Percentiles rank a stretch among this genome's conserved stretches.
These are phyloP conservation scores for Penicillium paxilli DNA, from an alignment of 495 filamentous ascomycete species.

Conservation along the genomic window DNA sequence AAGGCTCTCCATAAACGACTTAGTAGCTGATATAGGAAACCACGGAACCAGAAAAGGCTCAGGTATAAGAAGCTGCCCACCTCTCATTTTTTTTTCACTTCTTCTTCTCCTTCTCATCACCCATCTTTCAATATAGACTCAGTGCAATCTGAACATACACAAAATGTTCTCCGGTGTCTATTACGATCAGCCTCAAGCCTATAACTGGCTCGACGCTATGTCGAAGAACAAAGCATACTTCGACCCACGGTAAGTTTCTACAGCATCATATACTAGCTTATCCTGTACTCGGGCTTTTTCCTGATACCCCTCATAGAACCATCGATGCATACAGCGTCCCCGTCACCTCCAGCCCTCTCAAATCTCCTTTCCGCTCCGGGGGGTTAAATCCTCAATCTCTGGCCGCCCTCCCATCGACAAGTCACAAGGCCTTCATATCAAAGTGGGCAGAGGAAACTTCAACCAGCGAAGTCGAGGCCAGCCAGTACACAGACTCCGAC, in stretches of 20 bases:
- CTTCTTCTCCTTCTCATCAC: not conserved
- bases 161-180: not conserved
- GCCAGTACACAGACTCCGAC: not conserved
- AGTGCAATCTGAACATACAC: too few relatives aligned
- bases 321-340: not conserved
- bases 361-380: not conserved
- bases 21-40: too few relatives aligned
- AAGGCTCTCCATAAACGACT: too few relatives aligned
- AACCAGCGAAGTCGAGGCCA: not conserved
- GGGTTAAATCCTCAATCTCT: not conserved
- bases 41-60: too few relatives aligned
- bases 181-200: not conserved
- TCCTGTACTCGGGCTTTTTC: not conserved
- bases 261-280: not conserved
- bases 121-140: not conserved
- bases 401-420: too few relatives aligned
- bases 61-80: too few relatives aligned
- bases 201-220: conserved; percentile 16
- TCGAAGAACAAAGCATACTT: not conserved
- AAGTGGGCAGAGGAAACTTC: not conserved
- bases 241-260: conserved; percentile 6
- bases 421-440: not conserved
- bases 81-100: not conserved
- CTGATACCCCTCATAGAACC: conserved; percentile 4
- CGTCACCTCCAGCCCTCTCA: not conserved